A percentile compares a stretch with the other conserved stretches of the same genome.
These are phyloP conservation scores for Penstemon eatonii DNA, from an alignment of 257 asterid species.

Conservation along the genomic window DNA sequence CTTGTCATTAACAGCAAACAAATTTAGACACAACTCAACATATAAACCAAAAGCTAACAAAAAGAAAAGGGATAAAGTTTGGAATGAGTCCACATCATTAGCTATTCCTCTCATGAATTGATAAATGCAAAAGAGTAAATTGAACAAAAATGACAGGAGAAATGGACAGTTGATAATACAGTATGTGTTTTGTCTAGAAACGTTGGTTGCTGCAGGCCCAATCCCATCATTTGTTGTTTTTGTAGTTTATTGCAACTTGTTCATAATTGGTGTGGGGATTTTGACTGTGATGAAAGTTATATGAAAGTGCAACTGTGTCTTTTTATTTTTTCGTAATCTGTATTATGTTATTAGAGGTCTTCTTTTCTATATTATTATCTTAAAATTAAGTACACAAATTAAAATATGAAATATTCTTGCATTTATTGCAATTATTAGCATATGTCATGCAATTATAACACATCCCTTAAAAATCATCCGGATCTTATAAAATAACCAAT, in stretches of 20 bases:
- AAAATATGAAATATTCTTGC: no score
- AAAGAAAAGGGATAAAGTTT: constrained; percentile 28
- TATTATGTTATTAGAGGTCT: no score
- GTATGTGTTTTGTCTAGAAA: constrained; percentile 22
- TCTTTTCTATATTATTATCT: no score
- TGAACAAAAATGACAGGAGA: constrained; percentile 12
- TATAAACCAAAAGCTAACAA: constrained; percentile 20
- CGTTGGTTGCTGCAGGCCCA: constrained; percentile 25
- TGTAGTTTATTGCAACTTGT: constrained; percentile 34
- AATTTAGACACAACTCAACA: constrained; percentile 4
- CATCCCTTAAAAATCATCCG: no score
- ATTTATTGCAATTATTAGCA: no score
- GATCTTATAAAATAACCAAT: no score
- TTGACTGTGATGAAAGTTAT: constrained; percentile 29
- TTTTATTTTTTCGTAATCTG: no score
- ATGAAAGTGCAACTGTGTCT: background rate
- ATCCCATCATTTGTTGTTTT: constrained; percentile 16
- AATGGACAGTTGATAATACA: constrained; percentile 1
- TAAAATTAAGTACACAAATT: no score
- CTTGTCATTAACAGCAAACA: constrained; percentile 10
- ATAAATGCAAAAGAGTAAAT: constrained; percentile 15
- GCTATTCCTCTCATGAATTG: constrained; percentile 29
- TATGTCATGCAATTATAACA: no score
- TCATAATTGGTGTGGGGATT: constrained; percentile 8
- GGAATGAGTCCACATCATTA: constrained; percentile 40